phyloP scores from a whole-genome alignment of 2,329 filamentous ascomycete genomes.

The Fusarium haematococcum region DNA sequence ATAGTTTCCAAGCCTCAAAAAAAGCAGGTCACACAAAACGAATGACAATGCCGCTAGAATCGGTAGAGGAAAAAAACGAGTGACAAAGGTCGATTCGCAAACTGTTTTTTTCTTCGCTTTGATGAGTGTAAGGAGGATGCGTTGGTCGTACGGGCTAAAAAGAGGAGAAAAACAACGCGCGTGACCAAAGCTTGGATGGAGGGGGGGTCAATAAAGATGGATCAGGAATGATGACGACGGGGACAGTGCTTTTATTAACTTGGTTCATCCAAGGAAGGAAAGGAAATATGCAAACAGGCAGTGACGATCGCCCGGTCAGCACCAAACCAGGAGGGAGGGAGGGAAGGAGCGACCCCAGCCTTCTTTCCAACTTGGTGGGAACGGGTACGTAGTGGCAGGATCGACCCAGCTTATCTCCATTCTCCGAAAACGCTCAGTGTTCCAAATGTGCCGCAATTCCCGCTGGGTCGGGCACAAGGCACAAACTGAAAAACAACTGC shows the following conservation, averaged over 20 bases:
- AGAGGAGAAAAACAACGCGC: neutral
- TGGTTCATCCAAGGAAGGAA: slow-evolving; percentile 11
- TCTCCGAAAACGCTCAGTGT: neutral
- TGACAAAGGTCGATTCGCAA: neutral
- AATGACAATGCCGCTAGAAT: slow-evolving; percentile 6
- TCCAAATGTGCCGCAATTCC: neutral
- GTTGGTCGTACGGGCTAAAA: neutral
- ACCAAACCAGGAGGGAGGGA: slow-evolving; percentile 1
- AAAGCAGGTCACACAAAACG: slow-evolving; percentile 1
- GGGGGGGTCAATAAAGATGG: neutral
- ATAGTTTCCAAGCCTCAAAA: slow-evolving; percentile 3
- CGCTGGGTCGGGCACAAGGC: neutral
- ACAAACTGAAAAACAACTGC: neutral
- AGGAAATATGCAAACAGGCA: neutral
- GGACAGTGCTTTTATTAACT: neutral
- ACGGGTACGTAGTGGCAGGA: neutral
- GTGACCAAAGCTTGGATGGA: neutral
- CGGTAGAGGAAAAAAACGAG: neutral
- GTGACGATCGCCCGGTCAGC: slow-evolving; percentile 25
- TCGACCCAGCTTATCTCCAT: slow-evolving; percentile 3
- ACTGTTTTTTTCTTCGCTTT: neutral
- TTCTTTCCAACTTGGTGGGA: neutral
- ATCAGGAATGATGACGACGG: slow-evolving; percentile 6
- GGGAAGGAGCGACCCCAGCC: neutral
- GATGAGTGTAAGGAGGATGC: neutral